Conservation (phyloP, 305 asterid genomes). For the Nicotiana rustica region DNA sequence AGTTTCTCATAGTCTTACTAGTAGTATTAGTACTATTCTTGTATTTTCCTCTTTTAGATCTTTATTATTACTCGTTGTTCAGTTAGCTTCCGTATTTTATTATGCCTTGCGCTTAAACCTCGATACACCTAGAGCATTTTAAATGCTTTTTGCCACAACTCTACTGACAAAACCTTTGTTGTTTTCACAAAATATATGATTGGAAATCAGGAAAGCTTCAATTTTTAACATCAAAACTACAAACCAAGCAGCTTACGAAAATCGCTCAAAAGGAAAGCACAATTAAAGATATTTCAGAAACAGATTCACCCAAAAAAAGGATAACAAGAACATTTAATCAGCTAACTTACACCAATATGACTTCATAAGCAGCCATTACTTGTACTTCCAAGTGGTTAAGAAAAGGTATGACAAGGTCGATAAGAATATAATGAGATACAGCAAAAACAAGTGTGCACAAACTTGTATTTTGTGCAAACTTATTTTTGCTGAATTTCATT, state of each 20-base stretch:
- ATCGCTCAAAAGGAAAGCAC: background rate
- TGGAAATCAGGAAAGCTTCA: background rate
- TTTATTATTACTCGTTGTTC: too few species aligned
- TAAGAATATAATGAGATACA: constrained; percentile 26
- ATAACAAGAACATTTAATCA: constrained; percentile 2
- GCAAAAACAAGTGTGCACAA: background rate
- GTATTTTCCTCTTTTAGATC: too few species aligned
- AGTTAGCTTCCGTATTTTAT: too few species aligned
- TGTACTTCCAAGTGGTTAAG: constrained; percentile 14
- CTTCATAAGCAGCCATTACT: constrained; percentile 1
- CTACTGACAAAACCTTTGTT: background rate
- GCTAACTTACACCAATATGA: constrained; percentile 12
- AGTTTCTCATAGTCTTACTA: too few species aligned
- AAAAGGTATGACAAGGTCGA: constrained; percentile 22
- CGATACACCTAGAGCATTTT: too few species aligned
- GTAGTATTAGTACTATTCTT: too few species aligned
- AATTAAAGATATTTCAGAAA: background rate
- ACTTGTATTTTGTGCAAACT: background rate
- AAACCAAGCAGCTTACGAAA: constrained; percentile 5
- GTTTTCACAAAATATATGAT: constrained; percentile 12
- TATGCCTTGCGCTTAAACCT: too few species aligned
- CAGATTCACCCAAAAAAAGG: background rate
- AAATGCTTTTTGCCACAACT: too few species aligned
- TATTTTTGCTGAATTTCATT: too few species aligned
- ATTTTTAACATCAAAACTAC: background rate